phyloP scores from a whole-genome alignment of 2,329 filamentous ascomycete species.

The Huntiella abstrusa region DNA sequence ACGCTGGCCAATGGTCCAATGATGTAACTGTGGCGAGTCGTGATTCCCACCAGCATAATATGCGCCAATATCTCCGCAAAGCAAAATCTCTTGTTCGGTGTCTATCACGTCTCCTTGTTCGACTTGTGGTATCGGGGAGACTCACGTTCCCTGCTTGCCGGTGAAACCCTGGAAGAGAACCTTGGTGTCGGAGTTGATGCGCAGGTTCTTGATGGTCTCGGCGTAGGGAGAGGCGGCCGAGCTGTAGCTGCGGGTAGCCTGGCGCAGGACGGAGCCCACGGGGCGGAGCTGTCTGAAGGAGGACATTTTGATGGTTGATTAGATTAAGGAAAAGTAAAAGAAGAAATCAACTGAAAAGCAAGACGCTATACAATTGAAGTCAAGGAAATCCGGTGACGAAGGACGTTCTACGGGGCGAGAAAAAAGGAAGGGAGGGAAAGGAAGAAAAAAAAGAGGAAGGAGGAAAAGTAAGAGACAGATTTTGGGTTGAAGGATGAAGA shows the following conservation, averaged over 20 bases:
- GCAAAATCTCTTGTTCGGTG: no score
- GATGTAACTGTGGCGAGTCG: no score
- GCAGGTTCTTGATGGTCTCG: constrained; percentile 64
- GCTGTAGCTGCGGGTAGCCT: constrained; percentile 53
- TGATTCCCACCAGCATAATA: no score
- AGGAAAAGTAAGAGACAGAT: constrained; percentile 4
- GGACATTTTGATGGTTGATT: constrained; percentile 47
- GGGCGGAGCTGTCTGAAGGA: constrained; percentile 54
- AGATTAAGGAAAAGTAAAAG: constrained; percentile 7
- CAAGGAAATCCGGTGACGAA: constrained; percentile 4
- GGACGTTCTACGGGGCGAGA: not conserved
- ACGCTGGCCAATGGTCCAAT: no score
- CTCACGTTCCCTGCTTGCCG: constrained; percentile 85
- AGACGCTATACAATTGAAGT: constrained; percentile 7
- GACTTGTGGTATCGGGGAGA: constrained; percentile 15
- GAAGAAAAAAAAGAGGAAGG: constrained; percentile 3
- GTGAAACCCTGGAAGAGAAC: constrained; percentile 96
- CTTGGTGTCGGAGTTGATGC: constrained; percentile 84
- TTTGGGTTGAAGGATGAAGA: constrained; percentile 3
- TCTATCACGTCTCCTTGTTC: no score
- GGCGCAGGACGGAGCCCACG: constrained; percentile 50
- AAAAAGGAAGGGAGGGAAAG: not conserved
- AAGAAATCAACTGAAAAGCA: constrained; percentile 10
- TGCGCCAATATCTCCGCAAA: no score
- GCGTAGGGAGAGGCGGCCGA: constrained; percentile 51